A percentile compares a stretch with the other conserved stretches of the same genome.
Evolutionary conservation across 768 basidiomycete species (phyloP).

Genomic region (Leccinum incarnatum): DNA sequence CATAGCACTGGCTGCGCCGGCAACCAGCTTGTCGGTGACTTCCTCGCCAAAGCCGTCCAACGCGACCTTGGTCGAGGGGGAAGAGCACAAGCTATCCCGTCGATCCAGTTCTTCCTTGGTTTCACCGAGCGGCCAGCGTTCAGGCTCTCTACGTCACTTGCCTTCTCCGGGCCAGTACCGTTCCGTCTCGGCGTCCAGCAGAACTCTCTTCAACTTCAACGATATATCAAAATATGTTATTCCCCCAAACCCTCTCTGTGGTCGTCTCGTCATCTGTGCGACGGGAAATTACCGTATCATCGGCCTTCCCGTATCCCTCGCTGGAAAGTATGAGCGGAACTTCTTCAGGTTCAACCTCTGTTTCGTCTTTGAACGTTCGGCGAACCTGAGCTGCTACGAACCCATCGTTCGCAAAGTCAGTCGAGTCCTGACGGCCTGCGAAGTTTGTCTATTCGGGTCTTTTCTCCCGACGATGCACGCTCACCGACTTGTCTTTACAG

Average conservation of each 20-base stretch:
- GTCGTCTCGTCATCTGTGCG: conserved; percentile 83
- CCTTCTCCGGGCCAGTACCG: conserved; percentile 45
- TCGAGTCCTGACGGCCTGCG: conserved; percentile 82
- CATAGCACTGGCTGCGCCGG: conserved; percentile 48
- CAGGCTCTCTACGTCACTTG: conserved; percentile 41
- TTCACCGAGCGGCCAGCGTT: conserved; percentile 45
- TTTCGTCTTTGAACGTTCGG: conserved; percentile 90
- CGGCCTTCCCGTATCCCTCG: conserved; percentile 84
- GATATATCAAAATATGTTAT: conserved; percentile 95
- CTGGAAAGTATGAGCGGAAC: conserved; percentile 76
- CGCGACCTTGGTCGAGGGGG: conserved; percentile 29
- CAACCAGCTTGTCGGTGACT: conserved; percentile 27
- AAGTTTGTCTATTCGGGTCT: conserved; percentile 52
- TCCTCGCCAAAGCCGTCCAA: conserved; percentile 36
- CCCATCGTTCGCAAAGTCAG: conserved; percentile 94
- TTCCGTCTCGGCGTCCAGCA: conserved; percentile 44
- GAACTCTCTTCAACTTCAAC: conserved; percentile 79
- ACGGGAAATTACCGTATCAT: conserved; percentile 82
- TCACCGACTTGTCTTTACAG: conserved; percentile 36
- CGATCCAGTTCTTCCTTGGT: conserved; percentile 52
- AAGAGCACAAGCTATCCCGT: conserved; percentile 41
- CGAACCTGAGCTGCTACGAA: conserved; percentile 94
- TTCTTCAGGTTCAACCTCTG: conserved; percentile 94
- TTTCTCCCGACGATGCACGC: background rate
- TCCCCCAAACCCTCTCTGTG: conserved; percentile 81